Base-by-base conservation (phyloP, 768 basidiomycete species). In the Hericium rajendrae region DNA sequence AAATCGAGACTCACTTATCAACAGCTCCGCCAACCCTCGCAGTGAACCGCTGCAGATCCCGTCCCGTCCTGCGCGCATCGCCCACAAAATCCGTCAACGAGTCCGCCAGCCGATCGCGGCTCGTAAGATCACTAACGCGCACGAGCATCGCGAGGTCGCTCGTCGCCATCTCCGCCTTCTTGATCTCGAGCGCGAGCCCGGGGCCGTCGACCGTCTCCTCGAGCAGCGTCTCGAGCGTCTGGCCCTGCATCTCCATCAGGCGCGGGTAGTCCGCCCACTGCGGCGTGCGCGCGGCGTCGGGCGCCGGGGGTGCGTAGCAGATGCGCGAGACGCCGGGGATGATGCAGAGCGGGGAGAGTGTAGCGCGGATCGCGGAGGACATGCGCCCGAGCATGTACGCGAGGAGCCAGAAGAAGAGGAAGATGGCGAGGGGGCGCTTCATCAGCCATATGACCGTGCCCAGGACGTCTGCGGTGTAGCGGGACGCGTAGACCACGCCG, bases 151-250 rank as follows among this genome's bases (percentile, higher is more conserved):
- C 71, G 53, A 91, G 73, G 65, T 91, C 88, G 22, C 69, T 72
- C 1, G 84, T 86, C 13, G 87, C 89, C 79, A 90, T 83, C 62
- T 90, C 84, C 13, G 86, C 83, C 67, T 83, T 84, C 70, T 88
- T 82, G 60, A 91, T 78, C 56, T 87, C 80, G 48, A 87, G 65
- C 4, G 85, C 80, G 39, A 91, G 66, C 5, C 74, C 75, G 0
- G 84, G 80, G 0, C 81, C 78, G 2, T 84, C 82, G 0, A 77
- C 74, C 0, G 83, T 74, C 49, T 82, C 80, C 51, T 80, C 81
- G 24, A 85, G 67, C 16, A 90, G 69, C 60, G 86, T 74, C 54
- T 82, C 84, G 56, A 90, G 82, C 1, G 78, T 78, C 46, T 78
- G 72, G 57, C 77, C 78, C 60, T 90, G 84, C 4, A 82, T 73